Base-by-base conservation (phyloP, 768 basidiomycete genomes). In the Suillus alpinus region DNA sequence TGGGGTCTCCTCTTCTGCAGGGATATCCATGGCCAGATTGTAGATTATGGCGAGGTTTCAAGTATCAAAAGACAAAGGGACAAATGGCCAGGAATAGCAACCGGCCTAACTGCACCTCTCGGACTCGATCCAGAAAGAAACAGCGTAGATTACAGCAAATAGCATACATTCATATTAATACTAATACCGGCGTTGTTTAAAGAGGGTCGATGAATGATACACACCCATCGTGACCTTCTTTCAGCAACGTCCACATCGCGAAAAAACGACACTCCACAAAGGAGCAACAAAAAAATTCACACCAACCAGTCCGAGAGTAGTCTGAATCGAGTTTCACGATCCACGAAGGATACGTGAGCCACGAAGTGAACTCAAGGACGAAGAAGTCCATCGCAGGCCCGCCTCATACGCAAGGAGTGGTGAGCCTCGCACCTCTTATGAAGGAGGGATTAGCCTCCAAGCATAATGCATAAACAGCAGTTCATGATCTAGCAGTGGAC, bases 261-360 rank as follows among this genome's bases (percentile, higher is more conserved):
- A 26, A 44, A 44, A 8, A 3, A 46, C 3, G 43, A 36, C 6
- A 40, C 58, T 32, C 34, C 56, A 18, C 60, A 43, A 52, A 37
- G 12, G 10, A 37, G 4, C 12, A 37, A 3, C 36, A 13, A 37
- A 40, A 61, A 61, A 61, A 61, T 23, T 58, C 26, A 9, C 44
- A 59, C 43, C 47, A 49, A 55, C 50, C 62, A 59, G 62, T 20
- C 40, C 57, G 20, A 62, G 57, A 62, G 58, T 63, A 71, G 68
- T 73, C 71, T 73, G 71, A 71, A 69, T 69, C 69, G 69, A 65
- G 69, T 71, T 71, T 55, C 68, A 67, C 71, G 32, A 20, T 62
- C 20, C 53, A 36, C 59, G 9, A 14, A 52, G 41, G 26, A 50
- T 58, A 50, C 63, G 40, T 31, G 68, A 51, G 63, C 70, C 51